Conservation (phyloP, 208 protist genomes). For the Trypanosoma congolense region DNA sequence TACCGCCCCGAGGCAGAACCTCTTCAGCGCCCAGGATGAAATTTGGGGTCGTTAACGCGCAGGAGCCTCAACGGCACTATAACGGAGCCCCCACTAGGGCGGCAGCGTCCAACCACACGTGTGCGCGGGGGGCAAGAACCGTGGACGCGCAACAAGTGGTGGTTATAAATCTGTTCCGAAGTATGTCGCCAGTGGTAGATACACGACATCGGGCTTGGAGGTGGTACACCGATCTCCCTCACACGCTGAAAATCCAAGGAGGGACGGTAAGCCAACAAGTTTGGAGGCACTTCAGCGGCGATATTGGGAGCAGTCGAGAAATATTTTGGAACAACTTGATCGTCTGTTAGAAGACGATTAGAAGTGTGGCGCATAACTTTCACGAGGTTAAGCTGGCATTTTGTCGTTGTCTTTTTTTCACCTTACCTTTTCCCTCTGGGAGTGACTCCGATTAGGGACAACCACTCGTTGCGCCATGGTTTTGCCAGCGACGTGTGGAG, state of each 20-base stretch:
- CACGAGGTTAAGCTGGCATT: too few relatives aligned
- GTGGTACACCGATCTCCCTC: background rate
- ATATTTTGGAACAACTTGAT: conserved; percentile 42
- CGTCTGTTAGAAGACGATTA: conserved; percentile 26
- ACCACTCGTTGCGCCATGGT: too few relatives aligned
- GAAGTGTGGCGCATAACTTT: too few relatives aligned
- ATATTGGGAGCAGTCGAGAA: conserved; percentile 40
- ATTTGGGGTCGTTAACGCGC: background rate
- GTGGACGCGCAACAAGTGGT: background rate
- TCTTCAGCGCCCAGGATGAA: background rate
- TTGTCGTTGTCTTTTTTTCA: too few relatives aligned
- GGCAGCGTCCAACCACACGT: too few relatives aligned
- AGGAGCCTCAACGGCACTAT: background rate
- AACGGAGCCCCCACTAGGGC: background rate
- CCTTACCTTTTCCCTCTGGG: background rate
- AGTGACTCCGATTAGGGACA: background rate
- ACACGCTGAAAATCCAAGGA: background rate
- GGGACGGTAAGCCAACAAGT: background rate
- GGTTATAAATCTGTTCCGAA: background rate
- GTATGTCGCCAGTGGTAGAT: background rate
- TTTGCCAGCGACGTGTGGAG: too few relatives aligned
- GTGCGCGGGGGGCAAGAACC: background rate
- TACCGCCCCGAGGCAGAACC: background rate
- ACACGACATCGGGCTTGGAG: background rate
- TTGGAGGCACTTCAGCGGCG: conserved; percentile 20